phyloP scores from a whole-genome alignment of 345 rosid genomes.

The Sisymbrium irio region DNA sequence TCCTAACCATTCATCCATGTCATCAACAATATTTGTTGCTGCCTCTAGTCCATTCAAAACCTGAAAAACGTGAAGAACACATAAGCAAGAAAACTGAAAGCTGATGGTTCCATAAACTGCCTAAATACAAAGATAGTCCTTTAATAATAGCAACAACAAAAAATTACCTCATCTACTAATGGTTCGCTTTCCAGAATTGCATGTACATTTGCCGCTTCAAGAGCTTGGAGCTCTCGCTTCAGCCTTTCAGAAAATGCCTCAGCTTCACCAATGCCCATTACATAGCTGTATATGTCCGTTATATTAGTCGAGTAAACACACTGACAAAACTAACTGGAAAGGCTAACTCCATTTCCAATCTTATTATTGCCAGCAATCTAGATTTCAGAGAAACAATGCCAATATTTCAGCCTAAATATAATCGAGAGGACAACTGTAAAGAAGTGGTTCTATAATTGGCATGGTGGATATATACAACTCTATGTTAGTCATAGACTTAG shows the following conservation, averaged over 20 bases:
- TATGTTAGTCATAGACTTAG: conserved; percentile 2
- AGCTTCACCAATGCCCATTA: conserved; percentile 97
- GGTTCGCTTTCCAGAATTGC: conserved; percentile 98
- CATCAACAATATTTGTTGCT: conserved; percentile 89
- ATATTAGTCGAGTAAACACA: conserved; percentile 1
- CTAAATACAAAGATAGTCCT: not conserved
- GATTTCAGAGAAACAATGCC: not conserved
- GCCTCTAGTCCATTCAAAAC: conserved; percentile 95
- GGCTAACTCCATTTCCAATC: not conserved
- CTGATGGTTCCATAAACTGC: not conserved
- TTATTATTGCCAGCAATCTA: not conserved
- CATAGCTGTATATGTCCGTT: conserved; percentile 56
- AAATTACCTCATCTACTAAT: conserved; percentile 74
- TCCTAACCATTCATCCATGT: conserved; percentile 98
- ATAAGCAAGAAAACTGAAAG: conserved; percentile 1
- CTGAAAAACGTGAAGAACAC: conserved; percentile 40
- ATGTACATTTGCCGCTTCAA: conserved; percentile 99
- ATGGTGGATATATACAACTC: not conserved
- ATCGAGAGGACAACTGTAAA: not conserved
- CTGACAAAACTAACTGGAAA: conserved; percentile 10
- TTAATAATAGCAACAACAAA: not conserved
- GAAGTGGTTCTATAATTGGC: not conserved
- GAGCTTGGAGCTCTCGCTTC: conserved; percentile 94
- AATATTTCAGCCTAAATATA: not conserved
- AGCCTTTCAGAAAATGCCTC: conserved; percentile 98